Base-by-base conservation (phyloP, 768 basidiomycete genomes). In the Rhodosporidiobolus sp. region DNA sequence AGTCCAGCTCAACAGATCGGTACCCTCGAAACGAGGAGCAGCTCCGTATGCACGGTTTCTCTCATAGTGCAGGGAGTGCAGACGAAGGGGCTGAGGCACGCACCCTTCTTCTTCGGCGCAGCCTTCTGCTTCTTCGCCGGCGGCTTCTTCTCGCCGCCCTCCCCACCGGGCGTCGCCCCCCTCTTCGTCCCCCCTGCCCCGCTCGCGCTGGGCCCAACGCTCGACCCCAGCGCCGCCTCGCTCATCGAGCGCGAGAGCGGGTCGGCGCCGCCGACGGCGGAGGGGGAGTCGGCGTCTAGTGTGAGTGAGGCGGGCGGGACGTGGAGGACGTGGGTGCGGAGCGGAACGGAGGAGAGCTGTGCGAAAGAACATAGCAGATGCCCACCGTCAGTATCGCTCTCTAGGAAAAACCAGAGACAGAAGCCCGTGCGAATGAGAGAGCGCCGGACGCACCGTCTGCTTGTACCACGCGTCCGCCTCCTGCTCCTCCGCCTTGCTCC, bases 391-490 rank as follows among this genome's bases (percentile, higher is more conserved):
- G 38, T n/a, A 17, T 32, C 26, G 22, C 32, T 14, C 32, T 17
- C 24, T 11, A 17, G 32, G n/a, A 4, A 3, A 16, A 45, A 19
- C 12, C 12, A n/a, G 45, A 24, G 4, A 53, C 22, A 26, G 20
- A 26, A 38, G 6, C 28, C 45, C 28, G 50, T 2, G 49, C 22
- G 35, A 35, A 10, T 16, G 11, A 35, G 28, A 4, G 20, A 22
- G 3, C n/a, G n/a, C n/a, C 4, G 2, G 20, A 62, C 70, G 26
- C 58, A 75, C 74, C 62, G 62, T 69, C 28, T 68, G 53, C 28
- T 65, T 65, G 58, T 58, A 68, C 74, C 67, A 69, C 14, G 28
- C 52, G 49, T 75, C 74, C 28, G 69, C 35, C 20, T 46, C 56
- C 7, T 57, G 35, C 24, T 72, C 70, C 22, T 46, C 38, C 8